phyloP scores from a whole-genome alignment of 2,329 filamentous ascomycete genomes.

The Seiridium unicorne region DNA sequence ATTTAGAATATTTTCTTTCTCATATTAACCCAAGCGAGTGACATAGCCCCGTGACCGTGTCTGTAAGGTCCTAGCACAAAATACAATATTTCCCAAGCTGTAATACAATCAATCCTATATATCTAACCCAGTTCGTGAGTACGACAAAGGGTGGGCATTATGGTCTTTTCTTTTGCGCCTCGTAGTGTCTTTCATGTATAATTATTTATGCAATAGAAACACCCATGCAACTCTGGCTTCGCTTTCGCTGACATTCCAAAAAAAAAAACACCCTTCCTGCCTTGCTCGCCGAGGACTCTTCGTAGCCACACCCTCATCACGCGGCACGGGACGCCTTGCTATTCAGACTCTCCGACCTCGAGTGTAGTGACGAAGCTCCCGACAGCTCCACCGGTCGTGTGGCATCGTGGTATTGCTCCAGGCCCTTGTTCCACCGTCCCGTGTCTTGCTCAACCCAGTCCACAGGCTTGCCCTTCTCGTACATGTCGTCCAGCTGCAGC shows the following conservation, averaged over 20 bases:
- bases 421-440: conserved; percentile 27
- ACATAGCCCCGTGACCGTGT: neutral
- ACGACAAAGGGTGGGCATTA: too few species aligned
- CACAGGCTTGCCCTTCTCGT: conserved; percentile 24
- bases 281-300: neutral
- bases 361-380: neutral
- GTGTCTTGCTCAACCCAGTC: conserved; percentile 20
- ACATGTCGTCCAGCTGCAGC: conserved; percentile 24
- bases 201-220: too few species aligned
- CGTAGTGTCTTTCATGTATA: too few species aligned
- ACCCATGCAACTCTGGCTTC: too few species aligned
- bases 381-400: neutral
- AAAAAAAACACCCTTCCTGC: too few species aligned
- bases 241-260: too few species aligned
- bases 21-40: neutral
- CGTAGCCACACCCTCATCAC: neutral
- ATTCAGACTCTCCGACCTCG: neutral
- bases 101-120: neutral
- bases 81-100: neutral
- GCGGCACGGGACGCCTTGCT: neutral
- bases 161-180: too few species aligned
- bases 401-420: conserved; percentile 23
- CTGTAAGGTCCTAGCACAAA: neutral
- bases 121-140: too few species aligned
- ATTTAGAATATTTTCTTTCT: neutral